phyloP scores from a whole-genome alignment of 225 moss, liverwort and hornwort genomes.

The Asterella californica region DNA sequence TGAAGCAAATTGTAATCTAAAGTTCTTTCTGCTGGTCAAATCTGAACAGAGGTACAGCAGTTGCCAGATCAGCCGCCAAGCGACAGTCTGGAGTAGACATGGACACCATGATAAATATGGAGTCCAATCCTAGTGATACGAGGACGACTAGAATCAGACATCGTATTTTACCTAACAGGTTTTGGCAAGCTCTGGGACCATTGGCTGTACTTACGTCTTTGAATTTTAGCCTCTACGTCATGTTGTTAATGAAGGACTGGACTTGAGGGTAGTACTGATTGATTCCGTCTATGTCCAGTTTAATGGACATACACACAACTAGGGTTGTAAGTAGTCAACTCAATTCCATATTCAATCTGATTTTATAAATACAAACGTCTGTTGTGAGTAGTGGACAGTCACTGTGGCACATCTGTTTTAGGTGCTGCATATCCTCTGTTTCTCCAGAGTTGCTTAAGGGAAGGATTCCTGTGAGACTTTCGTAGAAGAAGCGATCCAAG shows the following conservation, averaged over 20 bases:
- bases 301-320: not conserved
- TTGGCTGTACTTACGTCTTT: constrained; percentile 53
- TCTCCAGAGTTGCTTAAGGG: too few relatives aligned
- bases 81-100: constrained; percentile 4
- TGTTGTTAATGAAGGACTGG: constrained; percentile 86
- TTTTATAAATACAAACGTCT: not conserved
- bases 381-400: not conserved
- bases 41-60: constrained; percentile 22
- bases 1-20: not conserved
- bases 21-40: not conserved
- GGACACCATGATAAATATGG: not conserved
- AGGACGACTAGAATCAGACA: constrained; percentile 51
- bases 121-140: not conserved
- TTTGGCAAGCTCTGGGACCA: constrained; percentile 53
- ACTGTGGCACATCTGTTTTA: too few relatives aligned
- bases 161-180: constrained; percentile 39
- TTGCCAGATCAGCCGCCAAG: constrained; percentile 31
- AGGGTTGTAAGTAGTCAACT: not conserved
- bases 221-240: constrained; percentile 63
- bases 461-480: too few relatives aligned
- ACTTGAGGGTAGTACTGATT: constrained; percentile 20
- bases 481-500: too few relatives aligned
- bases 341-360: not conserved
- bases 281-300: not conserved
- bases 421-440: too few relatives aligned